phyloP scores from a whole-genome alignment of 306 rosid species.

The Ochetophila trinervis region DNA sequence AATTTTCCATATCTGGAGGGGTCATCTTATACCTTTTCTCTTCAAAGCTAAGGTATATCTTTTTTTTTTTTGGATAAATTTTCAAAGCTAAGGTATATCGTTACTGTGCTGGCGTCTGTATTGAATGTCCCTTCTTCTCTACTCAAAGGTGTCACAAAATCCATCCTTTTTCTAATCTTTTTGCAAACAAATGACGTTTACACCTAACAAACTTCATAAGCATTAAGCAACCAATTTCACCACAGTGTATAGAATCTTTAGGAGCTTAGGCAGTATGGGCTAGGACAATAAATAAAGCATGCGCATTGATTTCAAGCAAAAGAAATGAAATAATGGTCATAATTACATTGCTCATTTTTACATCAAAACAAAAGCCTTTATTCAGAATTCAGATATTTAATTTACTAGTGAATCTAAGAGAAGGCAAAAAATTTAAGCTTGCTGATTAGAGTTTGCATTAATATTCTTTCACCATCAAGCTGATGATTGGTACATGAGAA shows the following conservation, averaged over 20 bases:
- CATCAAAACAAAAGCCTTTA: conserved; percentile 14
- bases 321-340: conserved; percentile 12
- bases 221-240: background rate
- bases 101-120: conserved; percentile 16
- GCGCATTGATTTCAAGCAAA: too few relatives aligned
- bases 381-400: too few relatives aligned
- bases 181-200: conserved; percentile 31
- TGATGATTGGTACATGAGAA: too few relatives aligned
- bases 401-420: too few relatives aligned
- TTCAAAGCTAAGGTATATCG: conserved; percentile 63
- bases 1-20: conserved; percentile 20
- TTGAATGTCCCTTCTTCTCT: conserved; percentile 55
- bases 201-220: conserved; percentile 37
- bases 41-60: conserved; percentile 66
- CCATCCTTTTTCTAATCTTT: conserved; percentile 30
- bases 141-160: conserved; percentile 53
- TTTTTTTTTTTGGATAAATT: too few relatives aligned
- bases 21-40: conserved; percentile 14
- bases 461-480: too few relatives aligned
- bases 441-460: too few relatives aligned
- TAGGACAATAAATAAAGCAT: too few relatives aligned
- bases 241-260: background rate
- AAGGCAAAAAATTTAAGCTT: too few relatives aligned
- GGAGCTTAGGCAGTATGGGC: background rate
- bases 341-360: conserved; percentile 19